Evolutionary conservation across 441 rosid species (phyloP).

Genomic region (Theobroma grandiflorum): DNA sequence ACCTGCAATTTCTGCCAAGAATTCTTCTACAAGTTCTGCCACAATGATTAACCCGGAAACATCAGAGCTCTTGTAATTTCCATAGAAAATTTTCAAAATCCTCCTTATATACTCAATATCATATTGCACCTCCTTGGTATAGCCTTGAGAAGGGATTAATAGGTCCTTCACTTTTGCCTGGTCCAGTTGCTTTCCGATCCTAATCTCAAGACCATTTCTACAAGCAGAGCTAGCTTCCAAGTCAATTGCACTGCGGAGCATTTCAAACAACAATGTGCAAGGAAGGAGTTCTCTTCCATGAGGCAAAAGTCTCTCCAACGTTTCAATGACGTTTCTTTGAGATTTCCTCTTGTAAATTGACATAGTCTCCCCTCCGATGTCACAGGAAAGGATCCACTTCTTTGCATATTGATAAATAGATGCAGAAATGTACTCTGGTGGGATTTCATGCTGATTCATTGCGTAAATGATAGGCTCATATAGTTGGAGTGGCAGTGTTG

Average conservation of each 20-base stretch:
- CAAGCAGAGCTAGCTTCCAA: slow-evolving; percentile 62
- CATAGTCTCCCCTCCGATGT: slow-evolving; percentile 30
- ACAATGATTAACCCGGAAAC: slow-evolving; percentile 48
- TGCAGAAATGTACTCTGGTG: slow-evolving; percentile 48
- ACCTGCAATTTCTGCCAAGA: slow-evolving; percentile 58
- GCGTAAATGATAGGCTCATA: slow-evolving; percentile 53
- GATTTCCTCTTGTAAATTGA: slow-evolving; percentile 49
- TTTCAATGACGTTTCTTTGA: slow-evolving; percentile 61
- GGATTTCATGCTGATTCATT: slow-evolving; percentile 50
- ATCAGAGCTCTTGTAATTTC: slow-evolving; percentile 40
- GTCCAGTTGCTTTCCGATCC: slow-evolving; percentile 82
- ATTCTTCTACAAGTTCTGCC: slow-evolving; percentile 73
- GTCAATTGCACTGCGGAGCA: slow-evolving; percentile 53
- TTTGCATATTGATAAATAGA: slow-evolving; percentile 66
- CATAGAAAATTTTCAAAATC: slow-evolving; percentile 64
- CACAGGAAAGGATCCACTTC: slow-evolving; percentile 50
- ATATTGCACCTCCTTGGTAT: slow-evolving; percentile 55
- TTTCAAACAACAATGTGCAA: slow-evolving; percentile 55
- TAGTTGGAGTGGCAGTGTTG: slow-evolving; percentile 59
- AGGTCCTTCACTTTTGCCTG: slow-evolving; percentile 69
- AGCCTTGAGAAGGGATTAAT: slow-evolving; percentile 54
- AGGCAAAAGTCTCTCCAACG: slow-evolving; percentile 72
- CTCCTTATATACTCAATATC: slow-evolving; percentile 66
- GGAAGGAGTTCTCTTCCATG: slow-evolving; percentile 57
- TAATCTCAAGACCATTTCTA: slow-evolving; percentile 66